phyloP scores from a whole-genome alignment of 257 asterid species.

The Schizonepeta tenuifolia region DNA sequence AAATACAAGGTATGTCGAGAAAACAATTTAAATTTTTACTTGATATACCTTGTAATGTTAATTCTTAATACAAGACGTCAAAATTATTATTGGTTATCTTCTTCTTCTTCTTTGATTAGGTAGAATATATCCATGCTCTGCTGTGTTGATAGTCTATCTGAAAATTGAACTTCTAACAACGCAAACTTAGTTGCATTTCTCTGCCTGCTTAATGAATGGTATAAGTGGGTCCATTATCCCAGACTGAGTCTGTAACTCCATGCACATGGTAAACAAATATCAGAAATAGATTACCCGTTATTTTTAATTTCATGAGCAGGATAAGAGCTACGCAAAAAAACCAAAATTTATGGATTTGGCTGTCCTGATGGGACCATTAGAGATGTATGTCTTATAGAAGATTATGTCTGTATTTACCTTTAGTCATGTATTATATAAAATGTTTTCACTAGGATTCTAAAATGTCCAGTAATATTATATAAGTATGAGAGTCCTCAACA shows the following conservation, averaged over 20 bases:
- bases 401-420: neutral
- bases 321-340: neutral
- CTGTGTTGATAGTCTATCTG: neutral
- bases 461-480: neutral
- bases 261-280: neutral
- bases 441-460: neutral
- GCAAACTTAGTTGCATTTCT: neutral
- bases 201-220: neutral
- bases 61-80: too few species aligned
- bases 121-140: neutral
- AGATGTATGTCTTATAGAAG: neutral
- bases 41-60: neutral
- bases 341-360: neutral
- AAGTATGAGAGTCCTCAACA: too few species aligned
- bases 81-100: too few species aligned
- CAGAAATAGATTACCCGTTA: neutral
- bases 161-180: neutral
- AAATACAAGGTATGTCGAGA: slow-evolving; percentile 74
- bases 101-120: too few species aligned
- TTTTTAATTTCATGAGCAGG: neutral
- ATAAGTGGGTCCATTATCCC: neutral
- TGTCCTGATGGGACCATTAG: neutral
- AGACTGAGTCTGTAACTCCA: neutral
- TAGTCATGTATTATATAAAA: too few species aligned
- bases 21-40: neutral